Conservation (phyloP, 192 early-diverging fungal species). For the Coemansia sp. region DNA sequence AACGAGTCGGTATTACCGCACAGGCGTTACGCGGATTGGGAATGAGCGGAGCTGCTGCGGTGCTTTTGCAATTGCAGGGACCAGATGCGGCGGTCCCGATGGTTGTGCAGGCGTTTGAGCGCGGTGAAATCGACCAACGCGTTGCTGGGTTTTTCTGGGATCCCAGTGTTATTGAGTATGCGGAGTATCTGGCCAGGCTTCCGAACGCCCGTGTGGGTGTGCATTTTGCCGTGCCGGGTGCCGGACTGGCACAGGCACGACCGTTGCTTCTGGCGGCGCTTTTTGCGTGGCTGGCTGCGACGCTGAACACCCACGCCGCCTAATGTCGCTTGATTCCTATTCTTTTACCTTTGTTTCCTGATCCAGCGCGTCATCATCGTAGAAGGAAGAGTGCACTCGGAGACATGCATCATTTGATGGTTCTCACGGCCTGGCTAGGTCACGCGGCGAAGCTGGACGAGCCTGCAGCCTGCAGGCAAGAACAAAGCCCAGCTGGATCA, state of each 20-base stretch:
- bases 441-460: too few relatives aligned
- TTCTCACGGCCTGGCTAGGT: not conserved
- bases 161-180: constrained; percentile 44
- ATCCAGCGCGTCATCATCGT: not conserved
- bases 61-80: constrained; percentile 36
- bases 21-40: constrained; percentile 14
- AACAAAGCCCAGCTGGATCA: too few relatives aligned
- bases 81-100: constrained; percentile 18
- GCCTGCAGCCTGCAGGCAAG: too few relatives aligned
- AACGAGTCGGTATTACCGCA: constrained; percentile 11
- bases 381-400: not conserved
- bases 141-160: constrained; percentile 47
- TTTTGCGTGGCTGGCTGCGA: constrained; percentile 34
- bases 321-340: too few relatives aligned
- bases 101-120: constrained; percentile 38
- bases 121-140: constrained; percentile 17
- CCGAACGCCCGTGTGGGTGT: not conserved
- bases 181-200: constrained; percentile 27
- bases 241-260: constrained; percentile 12
- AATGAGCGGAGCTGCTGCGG: constrained; percentile 33
- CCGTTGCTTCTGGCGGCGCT: constrained; percentile 23
- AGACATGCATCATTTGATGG: not conserved
- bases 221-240: constrained; percentile 22
- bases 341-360: not conserved
- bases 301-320: not conserved